Conservation (phyloP, 2,329 filamentous ascomycete genomes). For the Monosporascus sp. region DNA sequence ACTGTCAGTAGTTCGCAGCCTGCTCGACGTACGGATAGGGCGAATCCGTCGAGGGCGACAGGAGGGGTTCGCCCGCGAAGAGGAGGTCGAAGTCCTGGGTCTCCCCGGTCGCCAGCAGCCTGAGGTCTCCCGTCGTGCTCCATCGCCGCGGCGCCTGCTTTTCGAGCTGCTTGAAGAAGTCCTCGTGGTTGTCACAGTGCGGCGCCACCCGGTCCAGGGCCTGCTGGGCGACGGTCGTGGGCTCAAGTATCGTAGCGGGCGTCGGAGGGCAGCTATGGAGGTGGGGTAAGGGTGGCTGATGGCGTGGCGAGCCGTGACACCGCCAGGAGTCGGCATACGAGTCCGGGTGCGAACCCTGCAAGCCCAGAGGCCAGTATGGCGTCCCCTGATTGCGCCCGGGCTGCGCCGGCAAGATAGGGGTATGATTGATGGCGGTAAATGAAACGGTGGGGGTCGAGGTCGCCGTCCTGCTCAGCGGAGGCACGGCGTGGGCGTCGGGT, state of each 20-base stretch:
- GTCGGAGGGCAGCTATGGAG: constrained; percentile 12
- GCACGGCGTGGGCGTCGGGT: constrained; percentile 15
- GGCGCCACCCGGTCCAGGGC: constrained; percentile 5
- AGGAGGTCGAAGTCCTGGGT: constrained; percentile 16
- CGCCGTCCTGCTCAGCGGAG: constrained; percentile 18
- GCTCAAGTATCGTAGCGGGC: constrained; percentile 8
- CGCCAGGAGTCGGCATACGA: constrained; percentile 14
- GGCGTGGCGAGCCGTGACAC: constrained; percentile 11
- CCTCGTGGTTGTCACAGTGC: constrained; percentile 5
- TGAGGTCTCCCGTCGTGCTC: constrained; percentile 20
- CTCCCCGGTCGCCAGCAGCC: constrained; percentile 21
- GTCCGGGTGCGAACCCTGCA: constrained; percentile 10
- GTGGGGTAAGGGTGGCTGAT: constrained; percentile 5
- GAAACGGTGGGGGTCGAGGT: constrained; percentile 27
- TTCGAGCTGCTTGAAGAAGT: constrained; percentile 16
- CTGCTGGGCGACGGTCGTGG: constrained; percentile 7
- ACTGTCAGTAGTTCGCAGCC: too few relatives aligned
- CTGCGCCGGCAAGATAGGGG: constrained; percentile 7
- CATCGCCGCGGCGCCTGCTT: constrained; percentile 18
- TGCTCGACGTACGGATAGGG: constrained; percentile 2
- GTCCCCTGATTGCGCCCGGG: constrained; percentile 6
- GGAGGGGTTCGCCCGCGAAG: constrained; percentile 3
- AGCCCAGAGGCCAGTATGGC: constrained; percentile 2
- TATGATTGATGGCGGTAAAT: constrained; percentile 36
- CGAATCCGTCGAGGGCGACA: constrained; percentile 3